These are phyloP conservation scores for Neolecta irregularis DNA, from an alignment of 1,139 yeast genomes.

Conservation along the genomic window DNA sequence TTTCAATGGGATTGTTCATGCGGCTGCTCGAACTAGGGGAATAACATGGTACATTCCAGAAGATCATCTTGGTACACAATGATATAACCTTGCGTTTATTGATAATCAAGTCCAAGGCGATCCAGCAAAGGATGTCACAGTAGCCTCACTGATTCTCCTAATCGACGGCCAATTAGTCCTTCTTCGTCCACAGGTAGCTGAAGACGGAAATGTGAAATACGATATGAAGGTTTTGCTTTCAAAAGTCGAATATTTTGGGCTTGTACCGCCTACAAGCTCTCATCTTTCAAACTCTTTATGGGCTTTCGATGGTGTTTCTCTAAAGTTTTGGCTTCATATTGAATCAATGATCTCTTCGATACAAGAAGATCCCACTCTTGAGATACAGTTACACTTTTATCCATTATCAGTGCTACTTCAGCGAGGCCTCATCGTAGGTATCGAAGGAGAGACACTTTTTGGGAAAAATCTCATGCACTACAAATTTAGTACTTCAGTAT, in stretches of 20 bases:
- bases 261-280: constrained; percentile 13
- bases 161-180: constrained; percentile 24
- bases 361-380: not conserved
- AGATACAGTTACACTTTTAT: constrained; percentile 22
- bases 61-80: constrained; percentile 8
- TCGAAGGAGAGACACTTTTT: constrained; percentile 24
- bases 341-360: not conserved
- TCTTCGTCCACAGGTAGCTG: constrained; percentile 17
- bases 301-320: constrained; percentile 34
- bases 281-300: constrained; percentile 22
- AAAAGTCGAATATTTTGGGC: constrained; percentile 17
- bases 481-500: constrained; percentile 16
- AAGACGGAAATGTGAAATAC: constrained; percentile 14
- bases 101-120: constrained; percentile 9
- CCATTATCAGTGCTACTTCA: constrained; percentile 28
- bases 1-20: constrained; percentile 23
- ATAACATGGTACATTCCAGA: constrained; percentile 18
- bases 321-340: too few species aligned
- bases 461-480: constrained; percentile 11
- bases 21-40: constrained; percentile 26
- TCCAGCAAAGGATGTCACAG: constrained; percentile 15
- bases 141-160: constrained; percentile 21
- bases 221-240: constrained; percentile 15
- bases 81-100: not conserved
- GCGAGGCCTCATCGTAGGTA: constrained; percentile 28